phyloP scores from a whole-genome alignment of 331 rosid species.

The Quercus lobata region DNA sequence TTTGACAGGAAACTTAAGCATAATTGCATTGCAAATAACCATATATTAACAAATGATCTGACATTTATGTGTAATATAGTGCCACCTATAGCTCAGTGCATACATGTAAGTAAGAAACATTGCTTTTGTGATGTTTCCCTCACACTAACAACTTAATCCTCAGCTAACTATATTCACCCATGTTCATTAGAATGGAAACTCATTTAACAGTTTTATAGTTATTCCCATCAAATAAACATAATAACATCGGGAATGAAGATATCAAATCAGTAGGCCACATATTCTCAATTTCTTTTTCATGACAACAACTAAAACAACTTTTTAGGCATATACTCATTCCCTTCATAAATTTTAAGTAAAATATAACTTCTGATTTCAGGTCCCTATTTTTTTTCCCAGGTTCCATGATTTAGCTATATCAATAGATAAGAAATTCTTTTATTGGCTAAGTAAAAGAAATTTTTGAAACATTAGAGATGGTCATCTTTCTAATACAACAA shows the following conservation, averaged over 20 bases:
- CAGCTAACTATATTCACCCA: neutral
- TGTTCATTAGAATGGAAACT: neutral
- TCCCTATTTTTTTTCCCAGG: too few relatives aligned
- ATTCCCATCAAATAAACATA: neutral
- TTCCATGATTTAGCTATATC: too few relatives aligned
- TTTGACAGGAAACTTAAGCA: too few relatives aligned
- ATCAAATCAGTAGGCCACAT: neutral
- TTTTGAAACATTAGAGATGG: too few relatives aligned
- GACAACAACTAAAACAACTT: neutral
- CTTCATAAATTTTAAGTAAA: neutral
- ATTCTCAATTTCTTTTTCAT: neutral
- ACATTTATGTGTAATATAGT: neutral
- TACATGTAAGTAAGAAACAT: neutral
- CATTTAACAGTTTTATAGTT: neutral
- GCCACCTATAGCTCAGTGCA: neutral
- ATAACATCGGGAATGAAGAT: neutral
- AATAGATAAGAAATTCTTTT: too few relatives aligned
- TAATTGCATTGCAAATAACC: neutral
- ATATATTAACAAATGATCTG: neutral
- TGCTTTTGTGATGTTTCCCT: neutral
- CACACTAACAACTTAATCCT: neutral
- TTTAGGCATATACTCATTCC: neutral
- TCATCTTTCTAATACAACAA: too few relatives aligned
- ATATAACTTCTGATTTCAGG: neutral
- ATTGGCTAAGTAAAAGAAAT: too few relatives aligned